Evolutionary conservation across 495 filamentous ascomycete genomes (phyloP).

Genomic region (Penicillium cataractarum): DNA sequence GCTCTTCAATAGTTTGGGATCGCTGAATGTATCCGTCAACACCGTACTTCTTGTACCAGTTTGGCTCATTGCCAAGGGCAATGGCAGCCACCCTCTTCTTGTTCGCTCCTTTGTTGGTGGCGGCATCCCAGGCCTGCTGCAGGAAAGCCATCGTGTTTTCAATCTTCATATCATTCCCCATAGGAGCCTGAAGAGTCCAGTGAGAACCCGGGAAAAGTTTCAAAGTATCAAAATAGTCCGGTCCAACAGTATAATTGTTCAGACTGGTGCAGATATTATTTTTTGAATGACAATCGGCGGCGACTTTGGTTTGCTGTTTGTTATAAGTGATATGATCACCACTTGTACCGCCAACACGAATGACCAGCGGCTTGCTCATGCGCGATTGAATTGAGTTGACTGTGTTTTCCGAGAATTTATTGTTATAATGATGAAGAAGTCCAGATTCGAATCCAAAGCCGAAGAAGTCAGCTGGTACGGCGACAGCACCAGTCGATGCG

Average conservation of each 20-base stretch:
- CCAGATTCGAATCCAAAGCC: slow-evolving; percentile 30
- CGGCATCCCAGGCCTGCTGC: slow-evolving; percentile 16
- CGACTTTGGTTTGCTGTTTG: not conserved
- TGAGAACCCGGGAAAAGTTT: slow-evolving; percentile 15
- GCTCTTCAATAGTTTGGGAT: slow-evolving; percentile 1
- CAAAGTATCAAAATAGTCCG: slow-evolving; percentile 28
- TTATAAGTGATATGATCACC: slow-evolving; percentile 22
- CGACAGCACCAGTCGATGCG: slow-evolving; percentile 4
- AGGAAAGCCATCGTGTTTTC: slow-evolving; percentile 20
- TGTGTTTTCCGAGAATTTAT: slow-evolving; percentile 25
- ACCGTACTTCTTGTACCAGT: slow-evolving; percentile 14
- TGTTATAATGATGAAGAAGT: slow-evolving; percentile 21
- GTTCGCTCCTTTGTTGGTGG: slow-evolving; percentile 9
- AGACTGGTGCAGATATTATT: not conserved
- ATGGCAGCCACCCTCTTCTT: slow-evolving; percentile 25
- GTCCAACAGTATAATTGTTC: slow-evolving; percentile 21
- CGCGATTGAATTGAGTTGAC: slow-evolving; percentile 24
- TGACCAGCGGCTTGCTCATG: slow-evolving; percentile 20
- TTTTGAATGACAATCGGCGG: not conserved
- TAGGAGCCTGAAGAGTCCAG: slow-evolving; percentile 32
- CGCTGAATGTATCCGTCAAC: slow-evolving; percentile 1
- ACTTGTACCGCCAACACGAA: slow-evolving; percentile 30
- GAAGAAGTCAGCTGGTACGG: slow-evolving; percentile 29
- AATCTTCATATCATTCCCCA: slow-evolving; percentile 18
- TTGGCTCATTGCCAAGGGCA: slow-evolving; percentile 33